These are phyloP conservation scores for Myxozyma kluyveri DNA, from an alignment of 805 yeast genomes.

Conservation along the genomic window DNA sequence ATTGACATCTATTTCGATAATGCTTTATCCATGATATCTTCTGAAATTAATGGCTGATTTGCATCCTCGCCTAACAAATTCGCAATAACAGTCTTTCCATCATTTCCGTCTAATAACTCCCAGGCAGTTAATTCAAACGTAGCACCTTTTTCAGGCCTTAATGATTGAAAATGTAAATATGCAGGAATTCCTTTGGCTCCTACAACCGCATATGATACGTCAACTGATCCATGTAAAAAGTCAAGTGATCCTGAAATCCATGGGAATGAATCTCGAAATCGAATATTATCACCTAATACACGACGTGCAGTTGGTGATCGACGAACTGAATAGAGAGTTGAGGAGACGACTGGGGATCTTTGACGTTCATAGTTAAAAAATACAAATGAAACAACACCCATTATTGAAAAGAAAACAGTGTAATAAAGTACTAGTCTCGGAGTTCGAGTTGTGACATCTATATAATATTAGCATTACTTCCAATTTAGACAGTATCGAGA, in stretches of 20 bases:
- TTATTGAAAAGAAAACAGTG: conserved; percentile 50
- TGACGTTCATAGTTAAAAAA: conserved; percentile 93
- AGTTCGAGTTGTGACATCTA: conserved; percentile 44
- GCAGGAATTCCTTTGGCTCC: conserved; percentile 58
- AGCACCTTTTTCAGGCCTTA: conserved; percentile 56
- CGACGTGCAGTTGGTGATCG: conserved; percentile 64
- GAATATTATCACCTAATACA: conserved; percentile 70
- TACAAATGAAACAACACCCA: conserved; percentile 56
- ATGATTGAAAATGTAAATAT: conserved; percentile 64
- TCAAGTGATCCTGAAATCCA: conserved; percentile 87
- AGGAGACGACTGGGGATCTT: conserved; percentile 81
- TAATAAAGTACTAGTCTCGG: conserved; percentile 55
- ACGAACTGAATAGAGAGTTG: conserved; percentile 81
- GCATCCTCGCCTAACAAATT: conserved; percentile 45
- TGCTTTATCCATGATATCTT: conserved; percentile 1
- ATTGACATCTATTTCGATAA: too few relatives aligned
- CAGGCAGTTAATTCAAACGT: conserved; percentile 62
- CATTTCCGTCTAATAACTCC: conserved; percentile 52
- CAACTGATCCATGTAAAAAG: conserved; percentile 76
- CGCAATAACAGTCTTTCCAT: conserved; percentile 36
- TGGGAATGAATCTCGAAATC: conserved; percentile 71
- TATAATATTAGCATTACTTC: too few relatives aligned
- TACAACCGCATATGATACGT: conserved; percentile 64
- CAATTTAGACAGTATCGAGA: too few relatives aligned
- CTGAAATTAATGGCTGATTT: conserved; percentile 1